Conservation (phyloP, 192 early-diverging fungal species). For the Kickxella alabastrina region DNA sequence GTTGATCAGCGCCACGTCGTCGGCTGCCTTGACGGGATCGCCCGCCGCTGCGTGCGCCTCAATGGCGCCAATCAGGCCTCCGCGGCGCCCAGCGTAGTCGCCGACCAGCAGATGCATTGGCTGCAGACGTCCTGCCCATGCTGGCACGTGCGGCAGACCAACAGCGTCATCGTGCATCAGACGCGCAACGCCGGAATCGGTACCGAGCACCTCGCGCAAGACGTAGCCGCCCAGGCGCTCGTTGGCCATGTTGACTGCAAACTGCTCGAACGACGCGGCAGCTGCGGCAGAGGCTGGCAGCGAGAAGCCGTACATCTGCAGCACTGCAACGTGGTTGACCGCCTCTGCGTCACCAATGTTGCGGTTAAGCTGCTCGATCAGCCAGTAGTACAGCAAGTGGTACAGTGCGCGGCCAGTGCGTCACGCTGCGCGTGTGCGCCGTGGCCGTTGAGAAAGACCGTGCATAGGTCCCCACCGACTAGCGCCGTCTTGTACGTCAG, state of each 20-base stretch:
- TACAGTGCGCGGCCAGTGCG: constrained; percentile 80
- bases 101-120: constrained; percentile 24
- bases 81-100: constrained; percentile 25
- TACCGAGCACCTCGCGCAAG: constrained; percentile 27
- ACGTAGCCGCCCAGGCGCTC: constrained; percentile 57
- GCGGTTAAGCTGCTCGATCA: constrained; percentile 89
- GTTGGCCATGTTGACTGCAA: constrained; percentile 66
- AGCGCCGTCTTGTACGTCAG: constrained; percentile 80
- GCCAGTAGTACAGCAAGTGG: constrained; percentile 79
- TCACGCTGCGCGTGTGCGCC: constrained; percentile 79
- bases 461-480: constrained; percentile 81
- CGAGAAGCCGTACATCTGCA: constrained; percentile 77
- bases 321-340: constrained; percentile 83
- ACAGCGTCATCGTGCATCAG: constrained; percentile 35
- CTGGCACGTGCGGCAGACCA: constrained; percentile 11
- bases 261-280: constrained; percentile 56
- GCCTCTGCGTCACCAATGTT: constrained; percentile 61
- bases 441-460: constrained; percentile 79
- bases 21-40: constrained; percentile 32
- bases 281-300: neutral
- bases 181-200: constrained; percentile 31
- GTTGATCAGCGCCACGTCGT: constrained; percentile 59
- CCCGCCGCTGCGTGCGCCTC: constrained; percentile 41
- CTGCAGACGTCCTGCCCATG: constrained; percentile 22
- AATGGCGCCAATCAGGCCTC: constrained; percentile 24